Evolutionary conservation across 164 flowering plant species (phyloP), one percentile per base, ranked within the genome.

Genomic region (Piper longum): DNA sequence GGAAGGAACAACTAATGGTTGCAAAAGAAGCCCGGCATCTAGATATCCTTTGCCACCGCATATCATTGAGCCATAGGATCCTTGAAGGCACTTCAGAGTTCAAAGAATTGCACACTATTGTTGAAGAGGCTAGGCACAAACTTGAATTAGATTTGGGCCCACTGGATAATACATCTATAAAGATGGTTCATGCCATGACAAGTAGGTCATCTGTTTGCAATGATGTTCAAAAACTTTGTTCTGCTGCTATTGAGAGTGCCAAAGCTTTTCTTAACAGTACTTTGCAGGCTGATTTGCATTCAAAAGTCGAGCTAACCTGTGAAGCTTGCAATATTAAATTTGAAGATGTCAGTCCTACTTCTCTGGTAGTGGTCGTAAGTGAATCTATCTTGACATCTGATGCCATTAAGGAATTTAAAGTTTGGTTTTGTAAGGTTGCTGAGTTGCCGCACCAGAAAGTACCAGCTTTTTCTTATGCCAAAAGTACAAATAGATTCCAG

Each of bases 1-100:
- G 95, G 99, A 91, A 78, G 85, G 87, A 88, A 81, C 99, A 95
- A 67, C 78, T 95, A 65, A 64, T 62, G 62, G 70, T 84, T 45
- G 96, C 97, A 39, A 95, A 83, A 75, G 97, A 89, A 72, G 96
- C 99, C 56, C 89, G 96, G 2, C 87, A 96, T 54, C 81, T 88
- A 16, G 99, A 95, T 76, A 79, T 82, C 42, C 88, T 95, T 19
- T 89, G 97, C 71, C 71, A 87, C 65, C 77, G 99, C 70, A 86
- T 91, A 80, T 85, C 77, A 66, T 73, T 95, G 81, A 85, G 99
- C 75, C 81, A 78, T 72, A 77, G 91, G 77, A 91, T 95, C 45
- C 75, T 95, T 60, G 84, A 85, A 67, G 96, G 97, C 45, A 91
- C 99, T 61, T 84, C 89, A n/a, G 77, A 82, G 72, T 91, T 87